Evolutionary conservation across 2,329 filamentous ascomycete genomes (phyloP).

Genomic region (Colletotrichum sp.): DNA sequence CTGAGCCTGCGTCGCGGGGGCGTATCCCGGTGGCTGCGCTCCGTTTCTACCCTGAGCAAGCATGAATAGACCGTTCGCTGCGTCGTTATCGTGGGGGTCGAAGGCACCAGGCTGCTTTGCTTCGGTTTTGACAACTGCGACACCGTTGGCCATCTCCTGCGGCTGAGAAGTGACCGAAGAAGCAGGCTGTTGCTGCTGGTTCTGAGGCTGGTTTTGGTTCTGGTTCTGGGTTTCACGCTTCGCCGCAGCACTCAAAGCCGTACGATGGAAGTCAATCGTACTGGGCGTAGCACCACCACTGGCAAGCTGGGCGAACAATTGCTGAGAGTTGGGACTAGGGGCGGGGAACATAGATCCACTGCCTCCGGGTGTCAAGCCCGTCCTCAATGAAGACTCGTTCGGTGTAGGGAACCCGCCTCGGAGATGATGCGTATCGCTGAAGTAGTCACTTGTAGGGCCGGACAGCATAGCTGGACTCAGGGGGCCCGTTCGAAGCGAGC

Average conservation of each 20-base stretch:
- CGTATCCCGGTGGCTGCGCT: conserved; percentile 57
- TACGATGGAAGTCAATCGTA: conserved; percentile 93
- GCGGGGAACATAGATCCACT: conserved; percentile 97
- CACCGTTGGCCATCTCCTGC: conserved; percentile 42
- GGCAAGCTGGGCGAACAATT: conserved; percentile 76
- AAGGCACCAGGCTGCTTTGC: conserved; percentile 69
- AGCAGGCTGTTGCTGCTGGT: conserved; percentile 23
- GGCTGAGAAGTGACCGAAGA: conserved; percentile 25
- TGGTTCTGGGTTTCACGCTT: conserved; percentile 59
- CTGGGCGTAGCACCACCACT: conserved; percentile 86
- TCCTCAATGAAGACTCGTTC: conserved; percentile 93
- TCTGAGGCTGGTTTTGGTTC: conserved; percentile 37
- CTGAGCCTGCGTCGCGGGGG: conserved; percentile 48
- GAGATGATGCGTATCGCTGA: conserved; percentile 78
- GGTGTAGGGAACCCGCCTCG: conserved; percentile 90
- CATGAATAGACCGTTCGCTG: conserved; percentile 92
- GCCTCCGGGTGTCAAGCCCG: conserved; percentile 90
- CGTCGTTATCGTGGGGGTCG: conserved; percentile 91
- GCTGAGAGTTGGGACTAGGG: conserved; percentile 82
- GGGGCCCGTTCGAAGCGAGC: conserved; percentile 89
- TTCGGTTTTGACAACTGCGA: conserved; percentile 49
- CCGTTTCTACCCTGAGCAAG: conserved; percentile 78
- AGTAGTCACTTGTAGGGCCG: conserved; percentile 86
- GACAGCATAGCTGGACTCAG: conserved; percentile 97
- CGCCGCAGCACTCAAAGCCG: conserved; percentile 80